A percentile compares a stretch with the other conserved stretches of the same genome.
Conservation (phyloP, 257 asterid genomes). For the Solanum okadae region DNA sequence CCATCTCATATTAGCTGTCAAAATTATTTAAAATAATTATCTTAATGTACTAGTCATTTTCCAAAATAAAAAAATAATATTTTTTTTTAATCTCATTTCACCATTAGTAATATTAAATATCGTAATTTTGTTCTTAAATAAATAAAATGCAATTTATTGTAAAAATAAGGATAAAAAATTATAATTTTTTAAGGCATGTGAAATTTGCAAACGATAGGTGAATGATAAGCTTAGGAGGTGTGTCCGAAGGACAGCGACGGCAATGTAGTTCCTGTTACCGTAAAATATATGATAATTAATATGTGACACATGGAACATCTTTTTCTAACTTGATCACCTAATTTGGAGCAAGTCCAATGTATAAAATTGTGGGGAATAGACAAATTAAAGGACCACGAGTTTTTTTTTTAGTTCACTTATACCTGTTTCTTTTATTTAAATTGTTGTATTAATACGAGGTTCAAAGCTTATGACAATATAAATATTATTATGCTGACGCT, state of each 20-base stretch:
- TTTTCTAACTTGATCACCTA: neutral
- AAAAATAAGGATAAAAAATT: neutral
- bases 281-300: neutral
- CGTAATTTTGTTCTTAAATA: neutral
- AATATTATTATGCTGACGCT: neutral
- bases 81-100: neutral
- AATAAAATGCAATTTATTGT: neutral
- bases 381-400: neutral
- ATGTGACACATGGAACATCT: neutral
- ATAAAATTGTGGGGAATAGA: neutral
- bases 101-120: neutral
- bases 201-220: too few relatives aligned
- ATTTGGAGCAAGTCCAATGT: neutral
- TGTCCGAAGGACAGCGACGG: rapidly evolving
- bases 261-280: rapidly evolving
- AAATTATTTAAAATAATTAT: neutral
- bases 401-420: neutral
- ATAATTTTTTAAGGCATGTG: neutral
- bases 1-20: neutral
- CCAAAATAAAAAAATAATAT: neutral
- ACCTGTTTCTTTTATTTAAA: neutral
- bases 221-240: too few relatives aligned
- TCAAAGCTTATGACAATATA: neutral
- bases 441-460: neutral
- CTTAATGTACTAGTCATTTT: neutral